phyloP scores from a whole-genome alignment of 177 flowering plant genomes.

The Tripterygium wilfordii region DNA sequence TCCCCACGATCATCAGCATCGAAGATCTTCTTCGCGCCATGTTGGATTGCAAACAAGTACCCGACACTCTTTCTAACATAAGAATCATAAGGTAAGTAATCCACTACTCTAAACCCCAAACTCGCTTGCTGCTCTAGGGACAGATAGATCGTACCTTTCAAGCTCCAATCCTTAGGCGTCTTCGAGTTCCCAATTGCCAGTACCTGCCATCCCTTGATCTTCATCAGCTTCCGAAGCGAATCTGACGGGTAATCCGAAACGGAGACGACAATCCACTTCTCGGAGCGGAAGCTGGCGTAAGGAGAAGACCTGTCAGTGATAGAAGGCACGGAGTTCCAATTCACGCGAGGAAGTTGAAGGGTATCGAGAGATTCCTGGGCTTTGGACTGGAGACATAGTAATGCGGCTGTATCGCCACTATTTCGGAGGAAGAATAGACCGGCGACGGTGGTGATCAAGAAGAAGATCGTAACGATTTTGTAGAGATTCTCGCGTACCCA shows the following conservation, averaged over 20 bases:
- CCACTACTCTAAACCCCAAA: conserved; percentile 69
- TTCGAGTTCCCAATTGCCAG: conserved; percentile 76
- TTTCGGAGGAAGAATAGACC: conserved; percentile 73
- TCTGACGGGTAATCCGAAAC: conserved; percentile 67
- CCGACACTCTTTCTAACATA: conserved; percentile 82
- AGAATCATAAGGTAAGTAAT: conserved; percentile 82
- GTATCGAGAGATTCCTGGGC: conserved; percentile 31
- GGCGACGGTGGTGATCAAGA: conserved; percentile 56
- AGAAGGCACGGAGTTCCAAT: conserved; percentile 40
- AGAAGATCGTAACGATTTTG: conserved; percentile 33
- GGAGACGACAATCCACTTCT: conserved; percentile 84
- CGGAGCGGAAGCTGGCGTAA: conserved; percentile 63
- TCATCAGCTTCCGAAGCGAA: conserved; percentile 45
- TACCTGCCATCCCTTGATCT: conserved; percentile 89
- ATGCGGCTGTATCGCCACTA: conserved; percentile 61
- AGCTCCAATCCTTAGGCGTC: conserved; percentile 79
- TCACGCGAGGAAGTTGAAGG: conserved; percentile 42
- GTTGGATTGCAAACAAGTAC: conserved; percentile 91
- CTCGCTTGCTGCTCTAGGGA: conserved; percentile 78
- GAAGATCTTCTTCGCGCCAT: conserved; percentile 91
- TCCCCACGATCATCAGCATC: conserved; percentile 88
- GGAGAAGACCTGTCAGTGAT: conserved; percentile 52
- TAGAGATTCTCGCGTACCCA: no score
- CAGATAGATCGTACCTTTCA: conserved; percentile 82
- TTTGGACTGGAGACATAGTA: conserved; percentile 53